These are phyloP conservation scores for Oryza meyeriana DNA, from an alignment of 176 grass and related monocot genomes.

Conservation along the genomic window DNA sequence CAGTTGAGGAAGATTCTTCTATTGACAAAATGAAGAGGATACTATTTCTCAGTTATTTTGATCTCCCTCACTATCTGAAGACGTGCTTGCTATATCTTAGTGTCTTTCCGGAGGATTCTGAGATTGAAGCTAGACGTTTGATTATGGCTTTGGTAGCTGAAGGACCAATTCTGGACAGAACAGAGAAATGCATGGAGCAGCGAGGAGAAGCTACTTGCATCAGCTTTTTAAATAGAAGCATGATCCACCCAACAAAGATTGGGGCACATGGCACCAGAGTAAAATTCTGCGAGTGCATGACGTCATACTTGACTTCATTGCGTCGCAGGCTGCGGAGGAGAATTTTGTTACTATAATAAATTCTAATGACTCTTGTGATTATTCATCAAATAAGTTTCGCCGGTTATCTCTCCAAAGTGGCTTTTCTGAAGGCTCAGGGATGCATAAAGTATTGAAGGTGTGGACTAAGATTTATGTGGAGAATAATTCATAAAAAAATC, in stretches of 20 bases:
- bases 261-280: not conserved
- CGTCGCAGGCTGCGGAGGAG: no score
- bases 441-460: not conserved
- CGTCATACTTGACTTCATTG: no score
- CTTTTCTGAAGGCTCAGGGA: not conserved
- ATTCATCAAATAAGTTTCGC: no score
- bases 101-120: slow-evolving; percentile 27
- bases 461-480: no score
- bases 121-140: not conserved
- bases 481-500: no score
- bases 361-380: no score
- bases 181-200: not conserved
- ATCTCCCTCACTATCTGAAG: slow-evolving; percentile 19
- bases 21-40: slow-evolving; percentile 15
- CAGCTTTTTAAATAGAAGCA: slow-evolving; percentile 23
- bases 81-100: slow-evolving; percentile 25
- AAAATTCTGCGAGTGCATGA: no score
- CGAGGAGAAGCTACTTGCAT: not conserved
- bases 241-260: slow-evolving; percentile 1
- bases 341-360: no score
- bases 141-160: slow-evolving; percentile 17
- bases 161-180: not conserved
- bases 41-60: slow-evolving; percentile 25
- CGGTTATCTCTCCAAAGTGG: not conserved
- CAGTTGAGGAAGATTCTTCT: not conserved